Conservation (phyloP, 2,329 filamentous ascomycete genomes). For the Aureobasidium sp. region DNA sequence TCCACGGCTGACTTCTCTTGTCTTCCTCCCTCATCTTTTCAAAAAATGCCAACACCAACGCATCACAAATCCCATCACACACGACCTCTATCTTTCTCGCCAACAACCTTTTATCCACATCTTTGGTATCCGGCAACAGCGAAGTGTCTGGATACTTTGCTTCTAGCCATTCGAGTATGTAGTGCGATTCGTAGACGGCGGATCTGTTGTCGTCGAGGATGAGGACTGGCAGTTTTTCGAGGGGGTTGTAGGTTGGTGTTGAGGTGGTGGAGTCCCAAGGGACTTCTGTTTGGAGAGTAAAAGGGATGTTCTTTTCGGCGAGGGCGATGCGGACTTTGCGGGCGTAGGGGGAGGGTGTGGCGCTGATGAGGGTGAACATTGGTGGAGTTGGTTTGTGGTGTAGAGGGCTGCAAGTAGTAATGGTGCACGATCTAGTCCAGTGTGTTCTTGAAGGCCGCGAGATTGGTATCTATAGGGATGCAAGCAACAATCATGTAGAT, state of each 20-base stretch:
- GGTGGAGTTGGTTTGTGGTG: background rate
- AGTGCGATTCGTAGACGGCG: constrained; percentile 30
- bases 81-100: constrained; percentile 30
- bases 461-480: too few relatives aligned
- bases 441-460: too few relatives aligned
- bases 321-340: constrained; percentile 36
- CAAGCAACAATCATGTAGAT: background rate
- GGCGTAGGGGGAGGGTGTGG: constrained; percentile 34
- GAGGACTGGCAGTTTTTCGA: constrained; percentile 34
- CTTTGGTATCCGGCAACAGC: constrained; percentile 20
- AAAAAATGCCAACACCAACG: constrained; percentile 31
- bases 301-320: constrained; percentile 33
- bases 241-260: constrained; percentile 33
- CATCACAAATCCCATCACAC: constrained; percentile 31
- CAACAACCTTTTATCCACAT: constrained; percentile 24
- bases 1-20: constrained; percentile 27
- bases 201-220: constrained; percentile 25
- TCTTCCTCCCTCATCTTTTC: constrained; percentile 25
- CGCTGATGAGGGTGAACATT: constrained; percentile 26
- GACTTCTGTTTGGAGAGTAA: constrained; percentile 35
- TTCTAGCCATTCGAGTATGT: constrained; percentile 32
- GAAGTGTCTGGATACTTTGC: constrained; percentile 25
- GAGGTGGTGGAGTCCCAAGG: constrained; percentile 34
- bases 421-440: too few relatives aligned
- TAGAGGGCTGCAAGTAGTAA: too few relatives aligned